Evolutionary conservation across 805 yeast genomes (phyloP), one percentile per base, ranked within the genome.

Genomic region (Barnettozyma wickerhamii): DNA sequence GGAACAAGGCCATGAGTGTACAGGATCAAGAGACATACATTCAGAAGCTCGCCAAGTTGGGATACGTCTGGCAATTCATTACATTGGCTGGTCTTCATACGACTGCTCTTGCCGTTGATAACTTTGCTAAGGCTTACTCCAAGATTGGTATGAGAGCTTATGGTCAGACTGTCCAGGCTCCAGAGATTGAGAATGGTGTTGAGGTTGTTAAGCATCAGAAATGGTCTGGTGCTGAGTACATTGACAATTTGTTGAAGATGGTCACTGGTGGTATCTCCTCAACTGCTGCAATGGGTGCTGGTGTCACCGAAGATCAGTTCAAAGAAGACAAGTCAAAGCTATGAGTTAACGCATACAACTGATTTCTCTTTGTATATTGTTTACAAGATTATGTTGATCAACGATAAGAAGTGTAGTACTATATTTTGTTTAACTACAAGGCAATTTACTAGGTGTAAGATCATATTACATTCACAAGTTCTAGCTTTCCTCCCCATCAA

Each of bases 151-250:
- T 91, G 98, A 84, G 82, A 68, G 97, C 97, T 7, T 91, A 91
- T 63, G 98, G 96, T 42, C 83, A 81, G 62, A 71, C 71, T 50
- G 82, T 91, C 46, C 98, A 91, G 71, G 77, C 81, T 48, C 84
- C 80, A 46, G 98, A 91, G 72, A 85, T 90, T 63, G 87, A 82
- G 56, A 72, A 72, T 45, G 90, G 87, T 50, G 96, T 90, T 51
- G 98, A 91, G 66, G 95, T 91, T 45, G 95, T 91, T 49, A 91
- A 89, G 74, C 98, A 91, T 67, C 98, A 91, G 68, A 88, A 90
- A 66, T 91, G 98, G 98, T 88, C 96, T 32, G 98, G 98, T 62
- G 98, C 98, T 23, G 95, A 87, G 68, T 90, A 88, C 71, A 84
- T 91, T 59, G 98, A 91, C 66, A 82, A 87, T 45, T 72, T 91